These are phyloP conservation scores for Bolboschoenoplectus hybrid DNA, from an alignment of 202 grass and related monocot species.

Conservation along the genomic window DNA sequence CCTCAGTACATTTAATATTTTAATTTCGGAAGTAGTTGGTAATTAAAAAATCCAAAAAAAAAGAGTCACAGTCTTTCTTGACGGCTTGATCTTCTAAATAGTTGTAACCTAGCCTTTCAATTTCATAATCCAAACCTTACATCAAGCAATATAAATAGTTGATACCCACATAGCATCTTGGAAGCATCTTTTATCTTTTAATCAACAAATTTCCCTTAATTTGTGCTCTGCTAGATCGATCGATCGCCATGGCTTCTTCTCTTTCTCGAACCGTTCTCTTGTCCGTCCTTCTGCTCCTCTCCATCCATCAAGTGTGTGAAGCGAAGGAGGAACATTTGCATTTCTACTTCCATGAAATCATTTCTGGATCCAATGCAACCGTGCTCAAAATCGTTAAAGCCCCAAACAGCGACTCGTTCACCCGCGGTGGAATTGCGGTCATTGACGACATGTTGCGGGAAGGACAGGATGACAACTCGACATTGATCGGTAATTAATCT, in stretches of 20 bases:
- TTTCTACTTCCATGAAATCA: conserved; percentile 35
- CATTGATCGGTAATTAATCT: not conserved
- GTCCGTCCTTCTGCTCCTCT: conserved; percentile 21
- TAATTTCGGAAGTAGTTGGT: too few relatives aligned
- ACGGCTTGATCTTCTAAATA: not conserved
- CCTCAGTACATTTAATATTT: too few relatives aligned
- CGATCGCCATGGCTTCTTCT: not conserved
- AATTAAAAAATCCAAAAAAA: too few relatives aligned
- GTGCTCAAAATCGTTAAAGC: not conserved
- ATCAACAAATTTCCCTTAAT: not conserved
- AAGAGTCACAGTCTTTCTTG: not conserved
- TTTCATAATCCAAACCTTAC: not conserved
- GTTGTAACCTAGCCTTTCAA: not conserved
- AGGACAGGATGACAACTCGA: conserved; percentile 10
- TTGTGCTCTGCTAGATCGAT: not conserved
- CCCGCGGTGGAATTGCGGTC: not conserved
- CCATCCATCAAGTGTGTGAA: not conserved
- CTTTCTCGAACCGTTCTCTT: conserved; percentile 18
- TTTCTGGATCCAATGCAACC: conserved; percentile 21
- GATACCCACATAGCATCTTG: not conserved
- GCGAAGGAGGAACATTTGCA: conserved; percentile 1
- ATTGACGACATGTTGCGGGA: conserved; percentile 23
- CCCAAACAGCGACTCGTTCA: not conserved
- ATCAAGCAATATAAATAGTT: not conserved
- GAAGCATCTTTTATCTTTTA: not conserved